Conservation (phyloP, 73 alveolate species). For the Vitrella brassicaformis region DNA sequence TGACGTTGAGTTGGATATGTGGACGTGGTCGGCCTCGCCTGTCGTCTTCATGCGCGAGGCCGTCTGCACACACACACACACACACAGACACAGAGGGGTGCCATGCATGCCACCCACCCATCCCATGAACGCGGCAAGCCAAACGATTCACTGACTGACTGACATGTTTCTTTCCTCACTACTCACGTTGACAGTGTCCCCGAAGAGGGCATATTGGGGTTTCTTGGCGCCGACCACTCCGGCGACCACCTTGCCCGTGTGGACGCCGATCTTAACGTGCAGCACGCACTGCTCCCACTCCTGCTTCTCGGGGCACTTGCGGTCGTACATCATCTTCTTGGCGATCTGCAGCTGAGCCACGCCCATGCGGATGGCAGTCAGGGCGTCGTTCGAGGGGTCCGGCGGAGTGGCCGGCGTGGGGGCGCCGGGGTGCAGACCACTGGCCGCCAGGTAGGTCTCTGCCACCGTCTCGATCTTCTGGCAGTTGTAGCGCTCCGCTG, state of each 20-base stretch:
- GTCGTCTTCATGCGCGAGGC: not conserved
- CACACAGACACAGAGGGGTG: too few species aligned
- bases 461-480: constrained; percentile 28
- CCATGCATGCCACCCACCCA: too few species aligned
- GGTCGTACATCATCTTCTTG: not conserved
- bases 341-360: not conserved
- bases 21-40: not conserved
- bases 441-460: constrained; percentile 21
- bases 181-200: constrained; percentile 27
- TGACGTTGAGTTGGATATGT: not conserved
- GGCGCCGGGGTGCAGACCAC: too few species aligned
- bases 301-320: not conserved
- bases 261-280: constrained; percentile 14
- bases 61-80: too few species aligned
- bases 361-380: not conserved
- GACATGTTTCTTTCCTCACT: too few species aligned
- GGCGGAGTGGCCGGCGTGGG: too few species aligned
- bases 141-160: too few species aligned
- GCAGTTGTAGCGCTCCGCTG: constrained; percentile 1
- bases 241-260: constrained; percentile 20
- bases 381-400: too few species aligned
- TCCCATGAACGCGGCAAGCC: too few species aligned
- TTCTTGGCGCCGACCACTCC: constrained; percentile 26
- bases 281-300: not conserved
- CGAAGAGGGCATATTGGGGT: constrained; percentile 29